phyloP scores from a whole-genome alignment of 768 basidiomycete genomes.

The Pleurotus sapidus region DNA sequence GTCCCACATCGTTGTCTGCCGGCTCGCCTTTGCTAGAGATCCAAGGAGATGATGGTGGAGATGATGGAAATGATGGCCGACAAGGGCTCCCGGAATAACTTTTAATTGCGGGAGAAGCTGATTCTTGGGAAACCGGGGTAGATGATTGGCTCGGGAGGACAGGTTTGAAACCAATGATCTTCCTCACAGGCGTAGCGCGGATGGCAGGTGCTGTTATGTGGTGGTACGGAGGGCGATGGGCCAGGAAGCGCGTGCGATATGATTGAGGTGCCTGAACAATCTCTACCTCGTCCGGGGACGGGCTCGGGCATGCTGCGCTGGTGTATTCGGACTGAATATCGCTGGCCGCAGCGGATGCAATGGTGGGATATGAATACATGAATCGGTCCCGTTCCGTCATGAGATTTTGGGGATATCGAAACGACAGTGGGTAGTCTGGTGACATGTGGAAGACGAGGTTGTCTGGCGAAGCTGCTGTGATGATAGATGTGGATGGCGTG shows the following conservation, averaged over 20 bases:
- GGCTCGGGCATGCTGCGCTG: slow-evolving; percentile 7
- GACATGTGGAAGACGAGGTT: slow-evolving; percentile 9
- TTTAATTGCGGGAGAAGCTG: background rate
- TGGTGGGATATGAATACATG: slow-evolving; percentile 36
- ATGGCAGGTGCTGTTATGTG: slow-evolving; percentile 11
- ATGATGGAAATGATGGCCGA: slow-evolving; percentile 31
- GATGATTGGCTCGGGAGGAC: slow-evolving; percentile 11
- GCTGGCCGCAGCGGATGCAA: slow-evolving; percentile 14
- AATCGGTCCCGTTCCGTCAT: slow-evolving; percentile 28
- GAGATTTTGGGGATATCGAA: slow-evolving; percentile 15
- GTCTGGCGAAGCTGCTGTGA: slow-evolving; percentile 53
- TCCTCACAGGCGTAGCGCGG: slow-evolving; percentile 13
- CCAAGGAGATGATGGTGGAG: slow-evolving; percentile 36
- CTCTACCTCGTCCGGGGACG: slow-evolving; percentile 3
- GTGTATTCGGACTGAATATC: slow-evolving; percentile 10
- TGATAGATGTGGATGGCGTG: slow-evolving; percentile 41
- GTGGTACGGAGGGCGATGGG: background rate
- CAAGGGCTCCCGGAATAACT: slow-evolving; percentile 25
- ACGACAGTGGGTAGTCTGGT: slow-evolving; percentile 13
- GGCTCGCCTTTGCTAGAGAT: slow-evolving; percentile 28
- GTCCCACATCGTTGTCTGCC: slow-evolving; percentile 28
- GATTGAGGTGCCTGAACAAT: background rate
- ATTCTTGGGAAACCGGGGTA: slow-evolving; percentile 4
- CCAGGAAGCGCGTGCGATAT: background rate
- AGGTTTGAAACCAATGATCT: slow-evolving; percentile 19